These are phyloP conservation scores for Trametes polyzona DNA, from an alignment of 1,284 basidiomycete species.

Conservation along the genomic window DNA sequence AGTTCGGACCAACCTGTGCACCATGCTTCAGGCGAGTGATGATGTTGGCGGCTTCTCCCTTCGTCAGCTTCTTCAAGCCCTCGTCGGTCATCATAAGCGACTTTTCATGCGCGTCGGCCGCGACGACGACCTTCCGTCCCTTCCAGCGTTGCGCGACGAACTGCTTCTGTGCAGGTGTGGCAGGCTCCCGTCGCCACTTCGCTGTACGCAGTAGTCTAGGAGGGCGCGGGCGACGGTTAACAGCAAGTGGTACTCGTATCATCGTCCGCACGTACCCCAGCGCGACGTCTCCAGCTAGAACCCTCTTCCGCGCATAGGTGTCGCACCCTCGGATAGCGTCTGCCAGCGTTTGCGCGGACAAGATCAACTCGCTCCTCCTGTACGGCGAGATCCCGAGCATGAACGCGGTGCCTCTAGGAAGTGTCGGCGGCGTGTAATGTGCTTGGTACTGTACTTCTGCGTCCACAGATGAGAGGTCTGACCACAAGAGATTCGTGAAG, in stretches of 20 bases:
- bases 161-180: constrained; percentile 65
- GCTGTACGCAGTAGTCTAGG: constrained; percentile 68
- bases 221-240: background rate
- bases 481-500: background rate
- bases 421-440: constrained; percentile 56
- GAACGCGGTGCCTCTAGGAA: constrained; percentile 49
- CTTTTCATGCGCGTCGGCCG: constrained; percentile 13
- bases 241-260: background rate
- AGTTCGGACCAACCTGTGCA: constrained; percentile 54
- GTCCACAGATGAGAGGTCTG: constrained; percentile 27
- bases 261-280: constrained; percentile 45
- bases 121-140: constrained; percentile 34
- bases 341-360: constrained; percentile 54
- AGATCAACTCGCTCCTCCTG: constrained; percentile 54
- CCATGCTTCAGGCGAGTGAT: constrained; percentile 81
- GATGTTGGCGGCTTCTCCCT: constrained; percentile 79
- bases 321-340: constrained; percentile 73
- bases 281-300: constrained; percentile 52
- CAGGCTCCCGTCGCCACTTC: constrained; percentile 72
- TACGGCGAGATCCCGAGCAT: constrained; percentile 58
- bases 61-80: constrained; percentile 56
- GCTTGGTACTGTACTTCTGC: constrained; percentile 44
- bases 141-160: constrained; percentile 66
- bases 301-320: constrained; percentile 59
- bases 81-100: constrained; percentile 28